Evolutionary conservation across 2,329 filamentous ascomycete species (phyloP).

Genomic region (Piedraia hortae): DNA sequence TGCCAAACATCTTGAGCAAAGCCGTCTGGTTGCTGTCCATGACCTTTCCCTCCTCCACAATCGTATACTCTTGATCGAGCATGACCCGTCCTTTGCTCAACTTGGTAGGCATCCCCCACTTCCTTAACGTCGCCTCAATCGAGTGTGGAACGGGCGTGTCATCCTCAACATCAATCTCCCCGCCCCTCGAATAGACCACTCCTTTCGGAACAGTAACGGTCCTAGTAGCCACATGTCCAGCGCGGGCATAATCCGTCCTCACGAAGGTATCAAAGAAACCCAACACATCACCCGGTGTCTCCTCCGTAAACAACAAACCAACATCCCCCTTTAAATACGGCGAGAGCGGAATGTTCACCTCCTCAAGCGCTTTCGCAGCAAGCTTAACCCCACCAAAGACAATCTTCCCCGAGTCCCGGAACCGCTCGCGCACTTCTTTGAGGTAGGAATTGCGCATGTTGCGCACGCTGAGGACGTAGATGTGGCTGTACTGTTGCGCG

Average conservation of each 20-base stretch:
- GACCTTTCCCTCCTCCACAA: constrained; percentile 64
- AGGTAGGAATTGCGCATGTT: constrained; percentile 97
- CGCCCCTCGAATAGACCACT: constrained; percentile 49
- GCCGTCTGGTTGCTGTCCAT: constrained; percentile 82
- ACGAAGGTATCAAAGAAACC: constrained; percentile 45
- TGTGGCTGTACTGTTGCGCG: constrained; percentile 61
- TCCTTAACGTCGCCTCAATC: constrained; percentile 69
- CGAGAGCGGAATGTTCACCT: constrained; percentile 48
- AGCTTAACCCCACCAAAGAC: constrained; percentile 99
- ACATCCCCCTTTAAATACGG: constrained; percentile 53
- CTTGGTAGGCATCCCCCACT: constrained; percentile 67
- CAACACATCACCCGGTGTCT: constrained; percentile 35
- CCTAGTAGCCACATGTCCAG: constrained; percentile 47
- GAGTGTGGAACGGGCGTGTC: constrained; percentile 72
- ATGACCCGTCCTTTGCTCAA: constrained; percentile 73
- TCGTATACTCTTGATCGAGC: constrained; percentile 41
- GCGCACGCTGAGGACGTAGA: constrained; percentile 79
- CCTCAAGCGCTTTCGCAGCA: constrained; percentile 71
- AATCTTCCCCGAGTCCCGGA: constrained; percentile 55
- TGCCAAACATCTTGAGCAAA: constrained; percentile 75
- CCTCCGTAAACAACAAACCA: constrained; percentile 73
- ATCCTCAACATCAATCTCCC: constrained; percentile 50
- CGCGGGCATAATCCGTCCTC: constrained; percentile 72
- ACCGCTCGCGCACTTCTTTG: constrained; percentile 65
- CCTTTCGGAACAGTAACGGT: constrained; percentile 60